These are phyloP conservation scores for Rhizophora mangle DNA, from an alignment of 345 rosid species.

Conservation along the genomic window DNA sequence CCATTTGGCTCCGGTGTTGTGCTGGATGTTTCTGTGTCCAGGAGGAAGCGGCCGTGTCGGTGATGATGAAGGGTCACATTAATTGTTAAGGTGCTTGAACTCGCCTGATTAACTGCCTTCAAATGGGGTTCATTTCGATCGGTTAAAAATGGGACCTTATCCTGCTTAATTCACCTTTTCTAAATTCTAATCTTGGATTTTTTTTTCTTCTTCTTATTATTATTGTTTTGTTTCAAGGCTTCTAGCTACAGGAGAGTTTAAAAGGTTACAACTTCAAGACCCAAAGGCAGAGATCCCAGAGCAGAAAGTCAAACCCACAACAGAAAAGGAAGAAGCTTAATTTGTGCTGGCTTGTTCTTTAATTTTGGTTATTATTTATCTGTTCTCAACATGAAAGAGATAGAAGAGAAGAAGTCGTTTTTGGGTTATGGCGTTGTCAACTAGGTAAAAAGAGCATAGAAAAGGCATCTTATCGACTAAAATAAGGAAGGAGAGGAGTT, in stretches of 20 bases:
- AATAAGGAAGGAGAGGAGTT: no score
- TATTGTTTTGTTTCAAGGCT: no score
- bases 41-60: slow-evolving; percentile 47
- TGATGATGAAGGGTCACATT: slow-evolving; percentile 29
- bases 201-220: no score
- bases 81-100: not conserved
- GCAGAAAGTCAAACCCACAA: not conserved
- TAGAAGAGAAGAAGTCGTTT: not conserved
- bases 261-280: slow-evolving; percentile 4
- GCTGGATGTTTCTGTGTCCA: slow-evolving; percentile 24
- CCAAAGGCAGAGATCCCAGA: no score
- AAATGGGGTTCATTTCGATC: slow-evolving; percentile 31
- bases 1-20: slow-evolving; percentile 24
- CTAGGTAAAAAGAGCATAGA: slow-evolving; percentile 23
- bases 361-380: not conserved
- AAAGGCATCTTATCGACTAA: slow-evolving; percentile 19
- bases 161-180: not conserved
- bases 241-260: not conserved
- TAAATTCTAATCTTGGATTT: no score
- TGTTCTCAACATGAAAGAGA: slow-evolving; percentile 3
- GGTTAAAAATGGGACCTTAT: slow-evolving; percentile 9
- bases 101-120: not conserved
- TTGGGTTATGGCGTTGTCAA: slow-evolving; percentile 15
- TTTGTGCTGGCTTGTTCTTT: not conserved
- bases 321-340: not conserved